Base-by-base conservation (phyloP, 768 basidiomycete genomes). In the Filobasidium wieringae region DNA sequence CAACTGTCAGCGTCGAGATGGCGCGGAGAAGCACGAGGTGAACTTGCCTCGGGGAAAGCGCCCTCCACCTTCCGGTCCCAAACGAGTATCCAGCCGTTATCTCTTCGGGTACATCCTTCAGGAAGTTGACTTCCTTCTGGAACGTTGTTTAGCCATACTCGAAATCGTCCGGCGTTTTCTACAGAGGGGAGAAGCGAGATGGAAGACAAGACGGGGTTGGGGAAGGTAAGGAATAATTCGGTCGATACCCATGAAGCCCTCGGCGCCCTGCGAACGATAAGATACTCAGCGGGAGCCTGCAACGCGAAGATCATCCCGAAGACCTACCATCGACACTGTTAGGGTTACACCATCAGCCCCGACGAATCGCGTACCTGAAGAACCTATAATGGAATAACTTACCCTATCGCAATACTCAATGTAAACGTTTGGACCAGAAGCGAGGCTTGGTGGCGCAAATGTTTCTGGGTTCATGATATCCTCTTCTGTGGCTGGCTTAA, bases 31-130 rank as follows among this genome's bases (percentile, higher is more conserved):
- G 84, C 69, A 68, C 88, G 88, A 68, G 91, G 76, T 24, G 80
- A 77, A 73, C 89, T 92, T 61, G 90, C 76, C 74, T 95, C 92
- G 0, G 92, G 92, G 68, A 96, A 96, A 1, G 88, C 86, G 37
- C 87, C 88, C 70, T 92, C 87, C 24, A 82, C 75, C 68, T 96
- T 96, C 61, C 92, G 78, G 72, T 95, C 91, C 90, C 92, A 95
- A 15, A 88, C 68, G 26, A 73, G 58, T 30, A 47, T 27, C 43
- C 43, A 47, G 4, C 43, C 43, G 29, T 47, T 27, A 19, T 47
- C 24, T 14, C 29, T 47, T 4, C 33, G 17, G 47, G 31, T n/a
- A 41, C 41, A 1, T 57, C 59, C 49, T 62, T 26, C 4, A 24
- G 22, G 31, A 52, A 60, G 17, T 66, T 11, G 39, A 32, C 51